Percentiles rank a stretch among this genome's conserved stretches.
Evolutionary conservation across 1,284 basidiomycete species (phyloP).

Genomic region (Irpex sp.): DNA sequence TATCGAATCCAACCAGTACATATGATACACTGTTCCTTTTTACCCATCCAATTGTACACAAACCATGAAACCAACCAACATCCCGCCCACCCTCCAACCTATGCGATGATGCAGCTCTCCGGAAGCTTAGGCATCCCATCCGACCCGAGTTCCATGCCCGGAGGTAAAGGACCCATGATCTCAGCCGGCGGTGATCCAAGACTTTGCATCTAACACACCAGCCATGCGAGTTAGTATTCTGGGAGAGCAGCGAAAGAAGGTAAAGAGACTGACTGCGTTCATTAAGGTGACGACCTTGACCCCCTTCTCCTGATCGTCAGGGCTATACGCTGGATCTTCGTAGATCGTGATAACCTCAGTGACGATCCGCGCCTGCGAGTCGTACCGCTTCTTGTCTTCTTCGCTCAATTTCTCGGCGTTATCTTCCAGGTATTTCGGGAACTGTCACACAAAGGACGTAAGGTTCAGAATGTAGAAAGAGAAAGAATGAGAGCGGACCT

Average conservation of each 20-base stretch:
- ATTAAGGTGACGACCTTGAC: slow-evolving; percentile 67
- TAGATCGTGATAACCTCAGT: slow-evolving; percentile 72
- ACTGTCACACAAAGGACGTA: slow-evolving; percentile 43
- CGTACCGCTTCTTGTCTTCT: slow-evolving; percentile 70
- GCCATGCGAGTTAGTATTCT: not conserved
- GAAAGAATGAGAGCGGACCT: slow-evolving; percentile 44
- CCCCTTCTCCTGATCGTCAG: slow-evolving; percentile 53
- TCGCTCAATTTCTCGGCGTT: slow-evolving; percentile 46
- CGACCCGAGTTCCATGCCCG: slow-evolving; percentile 59
- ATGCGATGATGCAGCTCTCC: slow-evolving; percentile 46
- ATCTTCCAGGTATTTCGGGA: slow-evolving; percentile 74
- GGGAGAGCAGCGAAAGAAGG: slow-evolving; percentile 4
- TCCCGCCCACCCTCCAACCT: no score
- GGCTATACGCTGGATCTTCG: slow-evolving; percentile 63
- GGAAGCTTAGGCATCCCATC: slow-evolving; percentile 57
- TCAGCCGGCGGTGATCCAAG: slow-evolving; percentile 87
- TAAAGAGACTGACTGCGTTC: slow-evolving; percentile 57
- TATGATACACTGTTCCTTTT: not conserved
- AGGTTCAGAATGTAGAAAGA: not conserved
- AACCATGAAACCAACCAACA: not conserved
- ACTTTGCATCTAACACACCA: slow-evolving; percentile 66
- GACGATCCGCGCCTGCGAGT: slow-evolving; percentile 65
- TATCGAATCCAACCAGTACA: not conserved
- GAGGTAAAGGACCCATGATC: slow-evolving; percentile 89
- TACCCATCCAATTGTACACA: not conserved